These are phyloP conservation scores for Scedosporium boydii DNA, from an alignment of 2,329 filamentous ascomycete species.

Conservation along the genomic window DNA sequence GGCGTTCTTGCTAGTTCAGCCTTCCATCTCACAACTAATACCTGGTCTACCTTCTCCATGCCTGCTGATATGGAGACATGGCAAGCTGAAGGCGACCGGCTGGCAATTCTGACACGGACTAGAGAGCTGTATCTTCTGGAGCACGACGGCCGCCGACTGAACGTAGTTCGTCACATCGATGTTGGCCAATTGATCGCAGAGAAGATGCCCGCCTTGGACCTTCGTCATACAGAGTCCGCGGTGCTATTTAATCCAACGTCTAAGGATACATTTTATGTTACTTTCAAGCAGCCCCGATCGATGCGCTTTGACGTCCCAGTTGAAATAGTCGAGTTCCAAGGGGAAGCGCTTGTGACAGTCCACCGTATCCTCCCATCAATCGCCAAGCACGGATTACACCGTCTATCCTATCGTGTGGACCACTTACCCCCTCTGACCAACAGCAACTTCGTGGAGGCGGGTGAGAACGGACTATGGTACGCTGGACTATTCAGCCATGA, in stretches of 20 bases:
- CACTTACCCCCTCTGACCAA: too few relatives aligned
- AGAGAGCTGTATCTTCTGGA: background rate
- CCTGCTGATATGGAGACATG: background rate
- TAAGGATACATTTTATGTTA: background rate
- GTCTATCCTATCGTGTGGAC: too few relatives aligned
- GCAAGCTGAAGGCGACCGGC: background rate
- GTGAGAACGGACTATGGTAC: too few relatives aligned
- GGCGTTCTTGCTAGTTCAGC: background rate
- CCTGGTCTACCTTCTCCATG: background rate
- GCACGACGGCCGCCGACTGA: background rate
- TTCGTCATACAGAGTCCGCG: background rate
- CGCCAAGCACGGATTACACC: too few relatives aligned
- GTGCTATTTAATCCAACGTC: background rate
- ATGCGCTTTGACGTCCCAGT: too few relatives aligned
- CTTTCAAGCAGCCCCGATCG: background rate
- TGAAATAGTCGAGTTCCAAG: too few relatives aligned
- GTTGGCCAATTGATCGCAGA: background rate
- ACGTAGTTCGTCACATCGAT: background rate
- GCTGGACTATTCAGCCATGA: too few relatives aligned
- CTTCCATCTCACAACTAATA: background rate
- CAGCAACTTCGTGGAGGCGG: too few relatives aligned
- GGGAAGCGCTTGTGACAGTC: too few relatives aligned
- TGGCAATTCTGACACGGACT: background rate
- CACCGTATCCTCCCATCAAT: too few relatives aligned
- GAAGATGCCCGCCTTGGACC: background rate